Evolutionary conservation across 768 basidiomycete genomes (phyloP), one percentile per base, ranked within the genome.

Genomic region (Phallus indusiatus): DNA sequence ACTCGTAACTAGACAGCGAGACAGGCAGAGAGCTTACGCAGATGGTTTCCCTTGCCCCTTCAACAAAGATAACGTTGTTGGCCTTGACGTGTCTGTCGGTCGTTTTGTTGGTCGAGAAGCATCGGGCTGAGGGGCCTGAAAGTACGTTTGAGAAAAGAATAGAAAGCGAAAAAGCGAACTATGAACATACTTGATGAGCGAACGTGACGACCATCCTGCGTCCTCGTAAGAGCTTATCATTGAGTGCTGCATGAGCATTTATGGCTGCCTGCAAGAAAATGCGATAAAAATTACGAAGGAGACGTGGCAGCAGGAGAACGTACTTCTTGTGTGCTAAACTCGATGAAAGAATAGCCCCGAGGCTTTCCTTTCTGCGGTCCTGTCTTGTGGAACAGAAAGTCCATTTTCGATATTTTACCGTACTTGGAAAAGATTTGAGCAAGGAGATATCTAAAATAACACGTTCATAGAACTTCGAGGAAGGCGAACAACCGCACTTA

Each of bases 351-450:
- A 71, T 95, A 98, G 5, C 96, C 95, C 12, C 94, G 78, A 0
- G 96, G 94, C 69, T 90, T 96, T 17, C 96, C 96, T 68, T 86
- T 94, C 67, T 85, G 72, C 12, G 84, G 78, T 0, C 95, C 96
- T 0, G 87, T 76, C 72, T 95, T 97, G 78, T 99, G 94, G 68
- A 97, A 97, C 62, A 97, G 78, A 70, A 85, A 97, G 71, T 99
- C 96, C 54, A 97, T 80, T 64, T 93, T 91, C 20, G 91, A 81
- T 61, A 98, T 81, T 72, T 91, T 93, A 56, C 96, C 96, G 69
- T 85, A 94, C 72, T 88, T 94, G 34, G 88, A 81, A 72, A 96
- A 96, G 36, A 94, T 72, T 71, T 94, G 90, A 20, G 98, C 81
- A 16, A 99, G 78, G 3, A 90, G 77, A 72, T 92, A 91, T 71